Conservation (phyloP, 345 rosid species). For the Populus davidiana region DNA sequence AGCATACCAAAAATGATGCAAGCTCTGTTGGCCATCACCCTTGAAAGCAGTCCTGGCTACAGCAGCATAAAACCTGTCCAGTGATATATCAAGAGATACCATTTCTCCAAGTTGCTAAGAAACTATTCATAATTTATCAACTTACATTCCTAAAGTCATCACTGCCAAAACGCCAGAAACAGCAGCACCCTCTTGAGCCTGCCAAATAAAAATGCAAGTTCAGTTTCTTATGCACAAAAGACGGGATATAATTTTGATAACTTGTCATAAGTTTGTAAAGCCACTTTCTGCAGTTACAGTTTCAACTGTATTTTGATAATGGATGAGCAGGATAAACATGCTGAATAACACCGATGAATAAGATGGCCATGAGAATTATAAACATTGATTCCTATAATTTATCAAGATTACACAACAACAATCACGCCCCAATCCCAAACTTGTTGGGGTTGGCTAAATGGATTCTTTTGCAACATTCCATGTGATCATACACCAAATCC, state of each 20-base stretch:
- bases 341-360: not conserved
- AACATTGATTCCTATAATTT: not conserved
- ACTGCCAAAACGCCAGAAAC: slow-evolving; percentile 96
- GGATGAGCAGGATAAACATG: not conserved
- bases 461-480: not conserved
- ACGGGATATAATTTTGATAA: not conserved
- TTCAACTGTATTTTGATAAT: not conserved
- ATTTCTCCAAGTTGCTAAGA: slow-evolving; percentile 13
- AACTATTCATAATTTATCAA: slow-evolving; percentile 16
- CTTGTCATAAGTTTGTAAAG: not conserved
- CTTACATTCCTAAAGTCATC: slow-evolving; percentile 97
- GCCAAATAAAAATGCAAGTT: slow-evolving; percentile 25
- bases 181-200: slow-evolving; percentile 88
- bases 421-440: not conserved
- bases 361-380: not conserved
- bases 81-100: slow-evolving; percentile 11
- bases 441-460: not conserved
- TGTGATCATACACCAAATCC: not conserved
- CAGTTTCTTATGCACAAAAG: slow-evolving; percentile 8
- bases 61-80: slow-evolving; percentile 87
- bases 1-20: slow-evolving; percentile 92
- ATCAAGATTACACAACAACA: not conserved
- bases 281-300: not conserved
- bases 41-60: slow-evolving; percentile 88
- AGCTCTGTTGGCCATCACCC: slow-evolving; percentile 87